Evolutionary conservation across 805 yeast species (phyloP), one percentile per base, ranked within the genome.

Genomic region (Lachancea meyersii): DNA sequence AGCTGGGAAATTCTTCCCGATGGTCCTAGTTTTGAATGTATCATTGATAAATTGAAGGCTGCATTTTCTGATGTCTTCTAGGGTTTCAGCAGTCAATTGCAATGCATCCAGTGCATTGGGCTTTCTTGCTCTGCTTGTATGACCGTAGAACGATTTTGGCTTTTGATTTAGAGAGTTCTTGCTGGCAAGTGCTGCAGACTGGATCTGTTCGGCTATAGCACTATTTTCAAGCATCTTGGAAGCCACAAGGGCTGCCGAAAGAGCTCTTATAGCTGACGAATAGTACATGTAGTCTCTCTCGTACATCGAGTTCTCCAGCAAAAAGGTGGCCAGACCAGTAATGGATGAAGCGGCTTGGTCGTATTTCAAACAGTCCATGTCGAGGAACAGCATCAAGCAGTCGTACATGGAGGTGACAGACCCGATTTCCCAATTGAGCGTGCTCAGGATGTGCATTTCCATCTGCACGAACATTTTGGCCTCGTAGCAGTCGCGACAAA

Each of bases 391-490:
- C 30, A 51, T 50, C 16, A 50, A 37, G 22, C 48, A 17, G 14
- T 54, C 57, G 31, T 48, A 48, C 1, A 44, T 35, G 4, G 56
- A 45, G 14, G 50, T 46, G 19, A 55, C 49, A n/a, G 46, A 38
- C 6, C 56, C 51, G 10, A 63, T 45, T 5, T 71, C 64, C 94
- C 94, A 85, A 43, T 80, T 78, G 47, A 86, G 68, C 0, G 93
- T 82, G 21, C 73, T 64, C 45, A 86, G 68, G 13, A 86, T 76
- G 56, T 85, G 94, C 50, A 76, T 68, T 63, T 86, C 95, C 93
- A 85, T 85, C 60, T 84, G 93, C 19, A 73, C 67, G 58, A 79
- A 78, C 78, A 79, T 76, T 33, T 74, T 72, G 31, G 70, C 68
- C 47, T 77, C 81, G 55, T 83, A 85, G 9, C 73, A 73, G 48